Base-by-base conservation (phyloP, 208 protist genomes). In the Leishmania lainsoni region DNA sequence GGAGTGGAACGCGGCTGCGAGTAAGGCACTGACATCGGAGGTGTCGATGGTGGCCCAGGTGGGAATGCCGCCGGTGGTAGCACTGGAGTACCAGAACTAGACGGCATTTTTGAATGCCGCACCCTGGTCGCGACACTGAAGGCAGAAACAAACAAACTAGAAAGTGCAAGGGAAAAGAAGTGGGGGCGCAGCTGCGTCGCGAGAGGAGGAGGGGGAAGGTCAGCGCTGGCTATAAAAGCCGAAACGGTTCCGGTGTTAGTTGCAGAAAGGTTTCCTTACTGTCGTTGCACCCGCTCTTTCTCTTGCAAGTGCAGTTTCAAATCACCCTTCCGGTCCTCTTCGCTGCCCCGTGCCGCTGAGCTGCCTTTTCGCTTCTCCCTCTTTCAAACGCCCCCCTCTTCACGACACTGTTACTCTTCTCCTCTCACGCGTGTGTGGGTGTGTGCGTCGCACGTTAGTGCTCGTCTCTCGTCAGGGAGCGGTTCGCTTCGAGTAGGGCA, bases 51-150 rank as follows among this genome's bases (percentile, higher is more conserved):
- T 3, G 48, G 16, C n/a, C 29, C 48, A 3, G 51, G 26, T 45
- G 51, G 72, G 5, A 32, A 79, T 58, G 20, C 10, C 22, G 51
- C n/a, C 22, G 3, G 61, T 14, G 42, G 10, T n/a, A 20, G 39
- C 29, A 58, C 71, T 68, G 39, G 75, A 65, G 68, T 52, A 81
- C 66, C 56, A 59, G 5, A 22, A 51, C 78, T 75, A 9, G 63
- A 56, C 32, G 22, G 17, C 58, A 49, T 56, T 59, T 59, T 42
- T 17, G 59, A 58, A 39, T n/a, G 26, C 48, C 35, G 2, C 17
- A 1, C 72, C 29, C 4, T 20, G 45, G 0, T 75, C 12, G 70
- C n/a, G 20, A n/a, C 14, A n/a, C 26, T n/a, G 10, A 56, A 29
- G 5, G 10, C 39, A 49, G 73, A 56, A 71, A 22, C 6, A 20